Evolutionary conservation across 805 yeast species (phyloP).

Genomic region (Yarrowia sp.): DNA sequence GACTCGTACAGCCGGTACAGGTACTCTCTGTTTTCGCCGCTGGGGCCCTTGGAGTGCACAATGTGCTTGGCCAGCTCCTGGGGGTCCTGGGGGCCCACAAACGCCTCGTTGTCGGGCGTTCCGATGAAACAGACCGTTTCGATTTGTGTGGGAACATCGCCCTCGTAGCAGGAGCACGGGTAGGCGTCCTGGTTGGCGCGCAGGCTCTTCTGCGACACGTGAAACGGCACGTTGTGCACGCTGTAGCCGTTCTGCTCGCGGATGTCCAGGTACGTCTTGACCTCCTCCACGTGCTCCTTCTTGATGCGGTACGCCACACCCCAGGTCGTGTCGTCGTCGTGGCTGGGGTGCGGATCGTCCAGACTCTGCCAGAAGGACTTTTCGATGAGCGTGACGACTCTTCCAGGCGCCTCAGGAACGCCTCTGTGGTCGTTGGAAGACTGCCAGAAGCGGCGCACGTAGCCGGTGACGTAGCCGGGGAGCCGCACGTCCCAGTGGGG

Average conservation of each 20-base stretch:
- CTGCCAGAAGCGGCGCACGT: constrained; percentile 86
- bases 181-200: constrained; percentile 1
- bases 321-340: constrained; percentile 49
- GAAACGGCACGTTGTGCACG: constrained; percentile 62
- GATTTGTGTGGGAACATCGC: constrained; percentile 37
- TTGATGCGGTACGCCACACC: constrained; percentile 84
- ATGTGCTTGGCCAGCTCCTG: constrained; percentile 61
- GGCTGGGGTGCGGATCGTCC: constrained; percentile 42
- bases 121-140: constrained; percentile 77
- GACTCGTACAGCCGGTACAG: constrained; percentile 54
- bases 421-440: constrained; percentile 88
- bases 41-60: constrained; percentile 61
- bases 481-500: constrained; percentile 60
- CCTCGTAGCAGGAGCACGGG: constrained; percentile 9
- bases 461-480: constrained; percentile 76
- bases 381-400: constrained; percentile 81
- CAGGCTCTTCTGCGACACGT: constrained; percentile 41
- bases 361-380: constrained; percentile 52
- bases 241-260: constrained; percentile 91
- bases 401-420: constrained; percentile 78
- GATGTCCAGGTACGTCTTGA: constrained; percentile 66
- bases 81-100: constrained; percentile 75
- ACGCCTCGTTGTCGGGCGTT: constrained; percentile 73
- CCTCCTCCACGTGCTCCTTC: constrained; percentile 58
- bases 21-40: constrained; percentile 79